A percentile compares a stretch with the other conserved stretches of the same genome.
phyloP scores from a whole-genome alignment of 2,329 filamentous ascomycete species.

The Paramyrothecium sp. region DNA sequence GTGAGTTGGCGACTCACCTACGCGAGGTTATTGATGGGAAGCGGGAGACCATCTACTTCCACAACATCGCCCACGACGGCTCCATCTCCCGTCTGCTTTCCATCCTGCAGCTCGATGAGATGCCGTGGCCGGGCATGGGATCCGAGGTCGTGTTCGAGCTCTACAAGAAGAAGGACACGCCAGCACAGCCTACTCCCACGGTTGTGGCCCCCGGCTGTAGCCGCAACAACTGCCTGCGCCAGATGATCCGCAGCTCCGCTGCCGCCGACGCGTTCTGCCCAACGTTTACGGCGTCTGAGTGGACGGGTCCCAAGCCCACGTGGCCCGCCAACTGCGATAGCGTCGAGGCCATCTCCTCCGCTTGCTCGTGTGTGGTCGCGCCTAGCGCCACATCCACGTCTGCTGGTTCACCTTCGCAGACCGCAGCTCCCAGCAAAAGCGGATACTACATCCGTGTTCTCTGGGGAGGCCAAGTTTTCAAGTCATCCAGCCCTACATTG shows the following conservation, averaged over 20 bases:
- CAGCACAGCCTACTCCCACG: neutral
- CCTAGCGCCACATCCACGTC: conserved; percentile 7
- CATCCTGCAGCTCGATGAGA: conserved; percentile 68
- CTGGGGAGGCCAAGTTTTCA: conserved; percentile 66
- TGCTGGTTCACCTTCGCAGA: neutral
- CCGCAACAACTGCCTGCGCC: conserved; percentile 27
- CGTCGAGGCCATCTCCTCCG: conserved; percentile 18
- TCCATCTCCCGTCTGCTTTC: conserved; percentile 65
- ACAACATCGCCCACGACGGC: conserved; percentile 82
- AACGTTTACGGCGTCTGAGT: conserved; percentile 3
- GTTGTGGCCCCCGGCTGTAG: conserved; percentile 17
- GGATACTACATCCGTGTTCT: conserved; percentile 63
- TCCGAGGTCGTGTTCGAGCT: conserved; percentile 76
- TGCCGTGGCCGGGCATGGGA: conserved; percentile 87
- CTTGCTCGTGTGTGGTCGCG: conserved; percentile 23
- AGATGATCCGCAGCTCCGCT: conserved; percentile 21
- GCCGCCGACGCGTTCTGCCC: conserved; percentile 22
- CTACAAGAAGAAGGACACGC: conserved; percentile 43
- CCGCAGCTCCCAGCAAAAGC: conserved; percentile 9
- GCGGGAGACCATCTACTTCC: conserved; percentile 53
- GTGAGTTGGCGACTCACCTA: conserved; percentile 67
- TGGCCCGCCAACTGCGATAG: conserved; percentile 20
- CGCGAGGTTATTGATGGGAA: conserved; percentile 47
- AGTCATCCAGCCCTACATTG: conserved; percentile 67
- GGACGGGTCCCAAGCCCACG: neutral